phyloP scores from a whole-genome alignment of 352 stramenopile genomes.

The Thalassiosira exigua region DNA sequence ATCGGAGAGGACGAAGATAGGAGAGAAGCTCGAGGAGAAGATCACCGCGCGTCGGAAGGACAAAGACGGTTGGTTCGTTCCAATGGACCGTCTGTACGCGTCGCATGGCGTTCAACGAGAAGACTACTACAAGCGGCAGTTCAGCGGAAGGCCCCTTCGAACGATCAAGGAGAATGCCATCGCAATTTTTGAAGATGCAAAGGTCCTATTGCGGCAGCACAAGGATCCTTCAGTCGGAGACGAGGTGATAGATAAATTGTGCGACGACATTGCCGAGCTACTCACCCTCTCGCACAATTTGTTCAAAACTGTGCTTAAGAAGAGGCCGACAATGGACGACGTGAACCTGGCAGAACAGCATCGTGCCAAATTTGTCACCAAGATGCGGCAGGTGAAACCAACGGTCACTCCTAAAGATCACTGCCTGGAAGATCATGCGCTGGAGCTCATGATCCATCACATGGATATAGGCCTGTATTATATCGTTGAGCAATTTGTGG shows the following conservation, averaged over 20 bases:
- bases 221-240: constrained; percentile 10
- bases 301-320: not conserved
- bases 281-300: not conserved
- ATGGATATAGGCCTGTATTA: not conserved
- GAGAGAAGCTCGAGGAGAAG: not conserved
- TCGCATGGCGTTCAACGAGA: not conserved
- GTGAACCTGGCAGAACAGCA: not conserved
- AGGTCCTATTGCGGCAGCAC: not conserved
- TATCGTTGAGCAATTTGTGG: constrained; percentile 16
- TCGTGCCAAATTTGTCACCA: not conserved
- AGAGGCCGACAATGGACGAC: not conserved
- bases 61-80: not conserved
- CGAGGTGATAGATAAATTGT: not conserved
- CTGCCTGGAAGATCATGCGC: not conserved
- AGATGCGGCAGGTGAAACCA: not conserved
- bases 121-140: constrained; percentile 14
- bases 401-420: not conserved
- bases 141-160: not conserved
- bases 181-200: constrained; percentile 3
- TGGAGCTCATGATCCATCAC: not conserved
- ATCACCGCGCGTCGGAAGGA: not conserved
- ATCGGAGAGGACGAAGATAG: not conserved
- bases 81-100: constrained; percentile 3
- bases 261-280: not conserved
- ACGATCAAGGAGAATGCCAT: constrained; percentile 1